Base-by-base conservation (phyloP, 345 rosid genomes). In the Eucalyptus sp. region DNA sequence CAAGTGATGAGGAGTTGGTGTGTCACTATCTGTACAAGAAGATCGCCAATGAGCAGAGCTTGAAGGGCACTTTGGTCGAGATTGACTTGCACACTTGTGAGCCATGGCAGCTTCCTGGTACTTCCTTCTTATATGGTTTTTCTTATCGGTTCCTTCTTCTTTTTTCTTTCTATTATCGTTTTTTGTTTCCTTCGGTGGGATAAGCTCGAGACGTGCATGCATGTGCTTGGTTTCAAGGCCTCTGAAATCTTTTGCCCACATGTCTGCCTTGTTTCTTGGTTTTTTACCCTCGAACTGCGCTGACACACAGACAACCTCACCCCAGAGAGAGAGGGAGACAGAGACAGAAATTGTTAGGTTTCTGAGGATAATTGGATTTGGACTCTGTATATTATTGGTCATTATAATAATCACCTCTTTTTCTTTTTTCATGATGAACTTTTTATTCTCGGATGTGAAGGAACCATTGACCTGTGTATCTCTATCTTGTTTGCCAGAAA, bases 21-120 rank as follows among this genome's bases (percentile, higher is more conserved):
- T 98, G 99, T 89, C 98, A 98, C 91, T 98, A 98, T 90, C 99
- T 98, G 87, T 92, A 91, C 95, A 96, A 97, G 84, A 98, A 96
- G 94, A 91, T 96, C 90, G 91, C 95, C 15, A 95, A 97, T 92
- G 95, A 93, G 56, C 92, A 95, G 20, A 91, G 91, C 50, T 88
- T 95, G 89, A 95, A 95, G 91, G 96, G 96, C 50, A 94, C 97
- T 89, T 92, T 98, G 92, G 94, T 98, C 54, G 99, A 98, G 89
- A 93, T 98, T 88, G 99, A 98, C 92, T 91, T 98, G 93, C 99
- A 98, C 93, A 94, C 94, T 17, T 98, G 99, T 89, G 99, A 98
- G 93, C 99, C 99, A 90, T 98, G 99, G 99, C 98, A 98, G 90
- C 99, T 98, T 90, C 99, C 99, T 31, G 99, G 99, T 98, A 91